Base-by-base conservation (phyloP, 371 early-diverging fungal species). In the Funneliformis caledonium region DNA sequence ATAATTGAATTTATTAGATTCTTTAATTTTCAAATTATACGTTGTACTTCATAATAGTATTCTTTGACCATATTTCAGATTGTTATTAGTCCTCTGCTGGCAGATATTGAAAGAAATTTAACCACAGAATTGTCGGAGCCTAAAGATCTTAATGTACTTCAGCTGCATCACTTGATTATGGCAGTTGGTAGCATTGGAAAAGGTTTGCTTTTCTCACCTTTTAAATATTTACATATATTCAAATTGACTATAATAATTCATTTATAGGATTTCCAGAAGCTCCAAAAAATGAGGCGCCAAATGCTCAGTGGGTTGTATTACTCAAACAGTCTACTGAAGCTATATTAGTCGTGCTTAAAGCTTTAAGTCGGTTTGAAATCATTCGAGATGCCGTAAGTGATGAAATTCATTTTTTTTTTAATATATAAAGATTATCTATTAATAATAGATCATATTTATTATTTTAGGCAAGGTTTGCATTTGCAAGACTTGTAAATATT, bases 171-270 rank as follows among this genome's bases (percentile, higher is more conserved):
- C 85, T 89, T 93, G 43, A 88, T 98, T 56, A 92, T 92, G 84
- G 96, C 97, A 1, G 89, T 97, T 59, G 98, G 97, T 61, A 92
- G 93, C 75, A 89, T 97, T 26, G 91, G 92, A 45, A 96, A 96
- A 86, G 96, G 92, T 91, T 85, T 73, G 37, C 19, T 31, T 59
- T 7, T 31, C 60, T 45, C 31, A 48, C 3, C 10, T 56, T 43
- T n/a, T 14, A 19, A 52, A 12, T 31, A 61, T 12, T 33, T 48
- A 16, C 4, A 42, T 12, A 76, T 1, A 7, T 6, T 43, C 11
- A 43, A 42, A 16, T 48, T 74, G n/a, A 26, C n/a, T 47, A 48
- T 37, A 45, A 22, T 43, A 26, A 26, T 7, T 42, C 59, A 52
- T 26, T 78, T 67, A 56, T 80, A 91, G 93, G 95, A n/a, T 96